Base-by-base conservation (phyloP, 2,329 filamentous ascomycete genomes). In the Fusarium camptoceras region DNA sequence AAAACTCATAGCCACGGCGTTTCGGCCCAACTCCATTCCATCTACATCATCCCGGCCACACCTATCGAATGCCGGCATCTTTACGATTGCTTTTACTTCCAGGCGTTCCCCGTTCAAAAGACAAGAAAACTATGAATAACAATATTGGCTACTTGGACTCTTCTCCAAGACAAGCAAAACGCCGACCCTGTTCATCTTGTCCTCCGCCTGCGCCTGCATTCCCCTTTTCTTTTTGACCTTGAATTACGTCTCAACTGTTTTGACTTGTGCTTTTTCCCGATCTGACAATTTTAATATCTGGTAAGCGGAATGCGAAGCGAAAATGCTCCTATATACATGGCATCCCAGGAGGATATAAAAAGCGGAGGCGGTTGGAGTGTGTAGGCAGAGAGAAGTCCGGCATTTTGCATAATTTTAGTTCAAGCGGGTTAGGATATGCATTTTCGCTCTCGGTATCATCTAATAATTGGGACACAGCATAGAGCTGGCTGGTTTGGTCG, bases 401-500 rank as follows among this genome's bases (percentile, higher is more conserved):
- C 22, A 46, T 43, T 49, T 53, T 55, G 67, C 54, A 68, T 64
- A 64, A 54, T 64, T 64, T 50, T 44, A 37, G 43, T 65, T 55
- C 44, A 30, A 64, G 58, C 53, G 62, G 61, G 44, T 39, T 34
- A 39, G 57, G 59, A 55, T 48, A 55, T 41, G 42, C 46, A 64
- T 68, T 28, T 68, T 68, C 44, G 56, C 49, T 71, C 61, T 64
- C 55, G 68, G 55, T 54, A 41, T 61, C 59, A 53, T 53, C n/a
- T 41, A 67, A 60, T 71, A 56, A 70, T 68, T 68, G 44, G 31
- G 46, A 59, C 34, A 64, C 51, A 50, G 54, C 42, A 68, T 71
- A 71, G 64, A 71, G 49, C 27, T 71, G 65, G 43, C 49, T 68
- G 59, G 48, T 46, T 68, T 43, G 61, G 41, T 59, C 30, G 59